These are phyloP conservation scores for Annulohypoxylon bovei DNA, from an alignment of 495 filamentous ascomycete genomes.

Conservation along the genomic window DNA sequence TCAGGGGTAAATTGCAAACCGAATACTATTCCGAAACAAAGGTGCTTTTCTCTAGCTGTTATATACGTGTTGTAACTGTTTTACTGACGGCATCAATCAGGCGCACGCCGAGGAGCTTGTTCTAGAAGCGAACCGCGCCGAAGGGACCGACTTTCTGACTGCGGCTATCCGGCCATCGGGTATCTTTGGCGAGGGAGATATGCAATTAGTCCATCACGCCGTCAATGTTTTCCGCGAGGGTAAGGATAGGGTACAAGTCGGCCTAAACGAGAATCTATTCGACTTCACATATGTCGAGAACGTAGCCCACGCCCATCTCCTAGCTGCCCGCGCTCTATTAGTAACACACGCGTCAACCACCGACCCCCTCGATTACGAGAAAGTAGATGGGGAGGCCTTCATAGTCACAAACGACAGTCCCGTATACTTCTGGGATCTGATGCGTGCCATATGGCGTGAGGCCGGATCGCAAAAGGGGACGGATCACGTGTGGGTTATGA, in stretches of 20 bases:
- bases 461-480: constrained; percentile 70
- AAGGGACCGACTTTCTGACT: constrained; percentile 73
- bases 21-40: constrained; percentile 95
- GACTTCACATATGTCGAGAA: constrained; percentile 87
- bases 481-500: constrained; percentile 75
- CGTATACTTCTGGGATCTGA: constrained; percentile 96
- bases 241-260: constrained; percentile 83
- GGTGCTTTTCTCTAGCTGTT: constrained; percentile 54
- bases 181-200: constrained; percentile 91
- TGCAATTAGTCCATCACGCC: constrained; percentile 69
- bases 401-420: constrained; percentile 93
- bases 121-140: constrained; percentile 81
- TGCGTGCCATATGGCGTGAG: constrained; percentile 79
- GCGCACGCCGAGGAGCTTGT: constrained; percentile 88
- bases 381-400: constrained; percentile 93
- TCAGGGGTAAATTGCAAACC: constrained; percentile 73
- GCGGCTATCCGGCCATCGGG: constrained; percentile 84
- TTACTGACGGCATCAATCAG: constrained; percentile 55
- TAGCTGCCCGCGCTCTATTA: constrained; percentile 78
- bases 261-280: constrained; percentile 87
- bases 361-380: constrained; percentile 75
- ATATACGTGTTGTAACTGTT: neutral
- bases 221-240: constrained; percentile 70
- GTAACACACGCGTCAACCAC: constrained; percentile 62
- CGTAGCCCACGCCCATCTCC: constrained; percentile 77